These are phyloP conservation scores for Candida boleticola DNA, from an alignment of 805 yeast species.

Conservation along the genomic window DNA sequence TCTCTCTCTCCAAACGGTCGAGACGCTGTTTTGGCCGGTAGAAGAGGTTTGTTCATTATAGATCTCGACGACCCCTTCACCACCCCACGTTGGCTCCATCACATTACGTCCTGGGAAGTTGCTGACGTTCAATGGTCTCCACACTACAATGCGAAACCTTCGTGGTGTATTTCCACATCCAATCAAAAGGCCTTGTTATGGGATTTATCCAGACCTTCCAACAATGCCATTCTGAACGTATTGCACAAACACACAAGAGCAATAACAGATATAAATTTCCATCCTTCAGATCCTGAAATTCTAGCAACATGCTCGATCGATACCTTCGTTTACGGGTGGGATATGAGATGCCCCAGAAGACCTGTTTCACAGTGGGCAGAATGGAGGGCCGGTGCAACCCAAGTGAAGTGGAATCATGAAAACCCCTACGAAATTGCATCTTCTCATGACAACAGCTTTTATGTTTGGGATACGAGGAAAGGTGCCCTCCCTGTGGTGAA, in stretches of 20 bases:
- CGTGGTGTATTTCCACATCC: slow-evolving; percentile 91
- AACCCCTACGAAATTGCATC: slow-evolving; percentile 80
- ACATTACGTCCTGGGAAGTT: slow-evolving; percentile 94
- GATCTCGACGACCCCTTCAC: slow-evolving; percentile 94
- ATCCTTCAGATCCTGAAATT: slow-evolving; percentile 79
- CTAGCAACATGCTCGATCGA: slow-evolving; percentile 94
- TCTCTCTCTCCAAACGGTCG: slow-evolving; percentile 86
- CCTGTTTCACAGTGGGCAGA: slow-evolving; percentile 85
- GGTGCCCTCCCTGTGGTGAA: slow-evolving; percentile 73
- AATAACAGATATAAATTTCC: slow-evolving; percentile 93
- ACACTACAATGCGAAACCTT: slow-evolving; percentile 69
- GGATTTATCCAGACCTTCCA: slow-evolving; percentile 75
- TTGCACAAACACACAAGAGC: slow-evolving; percentile 91
- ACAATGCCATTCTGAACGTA: slow-evolving; percentile 77
- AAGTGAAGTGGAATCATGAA: slow-evolving; percentile 86
- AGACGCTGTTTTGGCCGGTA: slow-evolving; percentile 88
- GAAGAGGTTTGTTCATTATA: slow-evolving; percentile 79
- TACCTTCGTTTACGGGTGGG: slow-evolving; percentile 87
- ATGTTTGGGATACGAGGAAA: slow-evolving; percentile 85
- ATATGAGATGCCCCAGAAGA: slow-evolving; percentile 71
- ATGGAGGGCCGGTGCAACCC: slow-evolving; percentile 93
- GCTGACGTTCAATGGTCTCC: slow-evolving; percentile 99
- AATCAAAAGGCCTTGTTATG: slow-evolving; percentile 95
- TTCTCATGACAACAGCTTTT: slow-evolving; percentile 76
- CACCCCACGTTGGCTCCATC: slow-evolving; percentile 92